Evolutionary conservation across 2,329 filamentous ascomycete species (phyloP).

Genomic region (Alternaria longipes): DNA sequence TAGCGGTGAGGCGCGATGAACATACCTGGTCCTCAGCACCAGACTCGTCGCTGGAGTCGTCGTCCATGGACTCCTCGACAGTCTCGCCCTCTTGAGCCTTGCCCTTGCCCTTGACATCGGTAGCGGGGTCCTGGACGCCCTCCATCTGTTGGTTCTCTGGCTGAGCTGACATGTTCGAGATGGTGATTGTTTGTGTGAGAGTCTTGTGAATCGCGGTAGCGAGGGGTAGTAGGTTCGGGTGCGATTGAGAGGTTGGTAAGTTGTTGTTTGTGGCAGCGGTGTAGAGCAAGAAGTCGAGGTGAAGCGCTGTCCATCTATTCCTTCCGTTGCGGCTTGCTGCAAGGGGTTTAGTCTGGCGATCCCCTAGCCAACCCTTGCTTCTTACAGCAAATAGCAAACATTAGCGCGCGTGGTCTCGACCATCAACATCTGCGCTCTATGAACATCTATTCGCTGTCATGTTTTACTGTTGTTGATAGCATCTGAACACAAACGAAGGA

Average conservation of each 20-base stretch:
- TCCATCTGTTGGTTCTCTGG: slow-evolving; percentile 50
- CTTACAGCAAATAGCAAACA: slow-evolving; percentile 27
- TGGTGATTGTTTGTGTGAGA: slow-evolving; percentile 11
- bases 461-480: neutral
- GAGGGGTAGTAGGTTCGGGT: slow-evolving; percentile 1
- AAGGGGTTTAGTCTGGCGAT: slow-evolving; percentile 9
- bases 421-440: neutral
- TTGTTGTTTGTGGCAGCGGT: slow-evolving; percentile 35
- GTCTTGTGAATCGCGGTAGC: slow-evolving; percentile 10
- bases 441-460: neutral
- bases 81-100: slow-evolving; percentile 73
- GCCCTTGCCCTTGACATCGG: slow-evolving; percentile 82
- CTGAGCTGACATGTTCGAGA: slow-evolving; percentile 44
- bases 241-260: slow-evolving; percentile 24
- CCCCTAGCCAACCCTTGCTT: slow-evolving; percentile 19
- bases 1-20: slow-evolving; percentile 19
- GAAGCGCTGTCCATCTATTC: slow-evolving; percentile 27
- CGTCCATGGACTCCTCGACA: slow-evolving; percentile 77
- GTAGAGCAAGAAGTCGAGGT: slow-evolving; percentile 32
- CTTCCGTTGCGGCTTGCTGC: slow-evolving; percentile 15
- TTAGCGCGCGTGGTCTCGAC: slow-evolving; percentile 14
- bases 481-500: neutral
- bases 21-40: slow-evolving; percentile 67
- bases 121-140: slow-evolving; percentile 53
- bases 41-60: slow-evolving; percentile 73